Percentiles rank a stretch among this genome's conserved stretches.
These are phyloP conservation scores for Micractinium conductrix DNA, from an alignment of 139 green algal genomes.

Conservation along the genomic window DNA sequence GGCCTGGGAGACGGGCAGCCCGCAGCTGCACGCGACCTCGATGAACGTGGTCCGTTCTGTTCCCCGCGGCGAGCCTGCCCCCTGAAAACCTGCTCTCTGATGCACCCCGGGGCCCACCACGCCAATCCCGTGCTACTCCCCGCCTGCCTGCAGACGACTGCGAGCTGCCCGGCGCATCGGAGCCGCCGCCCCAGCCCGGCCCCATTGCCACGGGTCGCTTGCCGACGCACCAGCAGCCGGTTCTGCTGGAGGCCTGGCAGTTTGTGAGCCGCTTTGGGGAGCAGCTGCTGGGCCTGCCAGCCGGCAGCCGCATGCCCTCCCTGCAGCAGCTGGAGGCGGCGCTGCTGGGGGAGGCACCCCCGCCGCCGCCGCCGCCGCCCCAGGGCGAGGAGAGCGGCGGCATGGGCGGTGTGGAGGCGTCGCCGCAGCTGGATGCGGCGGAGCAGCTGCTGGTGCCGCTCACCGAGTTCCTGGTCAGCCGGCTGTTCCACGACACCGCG, in stretches of 20 bases:
- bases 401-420: too few relatives aligned
- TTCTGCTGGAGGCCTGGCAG: slow-evolving; percentile 61
- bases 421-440: slow-evolving; percentile 22
- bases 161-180: slow-evolving; percentile 40
- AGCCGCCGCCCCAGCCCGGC: slow-evolving; percentile 26
- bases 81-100: too few relatives aligned
- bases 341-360: not conserved
- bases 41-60: too few relatives aligned
- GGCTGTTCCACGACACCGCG: slow-evolving; percentile 45
- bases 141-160: slow-evolving; percentile 50
- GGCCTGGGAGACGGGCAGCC: too few relatives aligned
- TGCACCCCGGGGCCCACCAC: too few relatives aligned
- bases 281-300: slow-evolving; percentile 56
- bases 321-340: slow-evolving; percentile 43
- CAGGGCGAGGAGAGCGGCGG: not conserved
- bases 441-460: slow-evolving; percentile 44
- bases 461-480: slow-evolving; percentile 53
- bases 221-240: slow-evolving; percentile 25
- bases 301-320: slow-evolving; percentile 24
- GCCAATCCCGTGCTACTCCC: too few relatives aligned
- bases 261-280: slow-evolving; percentile 59
- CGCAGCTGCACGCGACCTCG: too few relatives aligned
- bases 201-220: slow-evolving; percentile 37
- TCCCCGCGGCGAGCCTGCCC: too few relatives aligned
- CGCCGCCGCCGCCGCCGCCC: not conserved